Evolutionary conservation across 176 grass and related monocot genomes (phyloP), one percentile per base, ranked within the genome.

Genomic region (Coix lacrymajobi): DNA sequence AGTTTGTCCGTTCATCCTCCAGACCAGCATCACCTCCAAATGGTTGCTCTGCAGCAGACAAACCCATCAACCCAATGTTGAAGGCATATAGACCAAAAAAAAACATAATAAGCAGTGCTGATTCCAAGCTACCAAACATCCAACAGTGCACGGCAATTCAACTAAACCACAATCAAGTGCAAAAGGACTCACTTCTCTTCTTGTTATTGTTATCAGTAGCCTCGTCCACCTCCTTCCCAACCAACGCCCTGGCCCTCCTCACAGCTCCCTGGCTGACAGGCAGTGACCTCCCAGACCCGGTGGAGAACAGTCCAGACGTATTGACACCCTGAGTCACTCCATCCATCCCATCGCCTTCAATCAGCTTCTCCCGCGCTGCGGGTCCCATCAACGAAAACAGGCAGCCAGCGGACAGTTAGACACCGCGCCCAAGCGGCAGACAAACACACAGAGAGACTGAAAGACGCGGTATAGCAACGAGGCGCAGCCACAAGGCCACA

Each of bases 171-270:
- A 36, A 29, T 32, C 22, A 57, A 57, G 32, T 7, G 1, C 12
- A 22, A 46, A 30, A 75, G n/a, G 5, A 76, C 82, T 85, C 70
- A 89, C 87, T 81, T 77, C 31, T 79, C 37, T 16, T 81, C 26
- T 62, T 76, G 25, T 4, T 34, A 26, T 1, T 75, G 26, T 71
- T 76, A 20, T 5, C 25, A 32, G 63, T 62, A 51, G 43, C 33
- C 69, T 80, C 62, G 64, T 33, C 72, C 19, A 2, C 41, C 5
- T 64, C 80, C 32, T 89, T 64, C 13, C 63, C 52, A 20, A 81
- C 77, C 71, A 89, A 81, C 15, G 52, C 52, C 63, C 52, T 89
- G 24, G 82, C 82, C 15, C 41, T 85, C 87, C 78, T 33, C 8
- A 85, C 24, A 1, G 71, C 70, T 36, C 10, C 64, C 24, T 76